Percentiles rank a stretch among this genome's conserved stretches.
These are phyloP conservation scores for Chlorella sp. DNA, from an alignment of 139 green algal genomes.

Conservation along the genomic window DNA sequence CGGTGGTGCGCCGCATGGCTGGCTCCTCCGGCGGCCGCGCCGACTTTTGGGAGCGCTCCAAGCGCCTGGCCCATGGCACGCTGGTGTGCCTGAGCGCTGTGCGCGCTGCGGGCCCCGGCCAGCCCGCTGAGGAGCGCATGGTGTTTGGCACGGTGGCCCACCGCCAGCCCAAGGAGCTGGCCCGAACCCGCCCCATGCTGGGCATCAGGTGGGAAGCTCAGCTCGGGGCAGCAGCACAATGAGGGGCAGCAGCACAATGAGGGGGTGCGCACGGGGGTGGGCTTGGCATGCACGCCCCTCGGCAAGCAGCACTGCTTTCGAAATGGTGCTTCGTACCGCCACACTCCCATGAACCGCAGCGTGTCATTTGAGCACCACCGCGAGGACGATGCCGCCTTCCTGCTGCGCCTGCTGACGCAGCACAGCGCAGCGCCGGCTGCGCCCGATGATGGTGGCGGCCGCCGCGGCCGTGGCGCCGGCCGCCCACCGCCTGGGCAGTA, in stretches of 20 bases:
- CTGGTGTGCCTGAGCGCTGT: constrained; percentile 51
- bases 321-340: not conserved
- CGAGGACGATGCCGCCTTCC: not conserved
- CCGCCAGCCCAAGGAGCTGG: not conserved
- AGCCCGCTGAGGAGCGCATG: constrained; percentile 30
- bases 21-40: not conserved
- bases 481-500: not conserved
- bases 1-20: not conserved
- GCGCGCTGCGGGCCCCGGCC: not conserved
- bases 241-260: not conserved
- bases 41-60: constrained; percentile 53
- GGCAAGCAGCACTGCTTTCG: too few species aligned
- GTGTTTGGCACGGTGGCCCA: constrained; percentile 21
- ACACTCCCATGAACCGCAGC: not conserved
- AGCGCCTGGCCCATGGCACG: constrained; percentile 57
- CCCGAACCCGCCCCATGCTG: not conserved
- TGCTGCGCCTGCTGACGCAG: constrained; percentile 26
- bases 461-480: not conserved
- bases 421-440: not conserved
- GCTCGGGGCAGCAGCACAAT: too few species aligned
- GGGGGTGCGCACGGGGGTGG: not conserved
- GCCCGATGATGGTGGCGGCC: not conserved
- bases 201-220: constrained; percentile 23
- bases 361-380: not conserved
- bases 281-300: not conserved